A percentile compares a stretch with the other conserved stretches of the same genome.
These are phyloP conservation scores for Metahyphopichia silvanorum DNA, from an alignment of 805 yeast species.

Conservation along the genomic window DNA sequence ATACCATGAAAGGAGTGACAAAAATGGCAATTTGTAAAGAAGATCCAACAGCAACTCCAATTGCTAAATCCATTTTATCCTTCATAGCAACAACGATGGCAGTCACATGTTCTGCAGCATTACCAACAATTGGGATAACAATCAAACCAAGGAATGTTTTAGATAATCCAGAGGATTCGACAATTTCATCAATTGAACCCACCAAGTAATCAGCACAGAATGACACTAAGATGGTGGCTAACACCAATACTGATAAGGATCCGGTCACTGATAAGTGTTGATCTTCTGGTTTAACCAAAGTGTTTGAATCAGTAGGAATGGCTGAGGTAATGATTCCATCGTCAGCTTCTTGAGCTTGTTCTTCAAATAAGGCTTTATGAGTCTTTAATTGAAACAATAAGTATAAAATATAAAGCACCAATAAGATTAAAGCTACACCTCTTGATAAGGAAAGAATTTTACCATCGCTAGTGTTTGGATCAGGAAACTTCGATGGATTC, in stretches of 20 bases:
- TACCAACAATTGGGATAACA: constrained; percentile 94
- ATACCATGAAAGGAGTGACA: constrained; percentile 92
- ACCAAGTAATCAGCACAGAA: constrained; percentile 92
- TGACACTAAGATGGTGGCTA: constrained; percentile 77
- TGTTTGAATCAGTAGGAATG: constrained; percentile 16
- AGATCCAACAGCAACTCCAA: constrained; percentile 96
- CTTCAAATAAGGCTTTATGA: constrained; percentile 75
- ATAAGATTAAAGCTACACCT: constrained; percentile 77
- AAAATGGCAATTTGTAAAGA: constrained; percentile 93
- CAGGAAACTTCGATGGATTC: constrained; percentile 36
- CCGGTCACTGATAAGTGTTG: constrained; percentile 49
- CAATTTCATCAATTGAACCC: constrained; percentile 88
- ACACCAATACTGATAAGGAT: constrained; percentile 53
- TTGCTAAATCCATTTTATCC: constrained; percentile 95
- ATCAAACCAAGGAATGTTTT: constrained; percentile 94
- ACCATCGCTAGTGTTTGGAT: constrained; percentile 29
- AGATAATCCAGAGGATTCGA: constrained; percentile 77
- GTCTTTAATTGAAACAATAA: constrained; percentile 86
- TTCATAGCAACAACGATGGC: constrained; percentile 93
- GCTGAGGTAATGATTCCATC: constrained; percentile 35
- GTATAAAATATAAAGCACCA: constrained; percentile 73
- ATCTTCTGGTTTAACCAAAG: constrained; percentile 12
- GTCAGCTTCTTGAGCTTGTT: constrained; percentile 27
- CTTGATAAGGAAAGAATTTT: constrained; percentile 74
- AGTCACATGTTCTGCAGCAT: constrained; percentile 98